phyloP scores from a whole-genome alignment of 1,284 basidiomycete genomes.

The Lignosus rhinocerotis region DNA sequence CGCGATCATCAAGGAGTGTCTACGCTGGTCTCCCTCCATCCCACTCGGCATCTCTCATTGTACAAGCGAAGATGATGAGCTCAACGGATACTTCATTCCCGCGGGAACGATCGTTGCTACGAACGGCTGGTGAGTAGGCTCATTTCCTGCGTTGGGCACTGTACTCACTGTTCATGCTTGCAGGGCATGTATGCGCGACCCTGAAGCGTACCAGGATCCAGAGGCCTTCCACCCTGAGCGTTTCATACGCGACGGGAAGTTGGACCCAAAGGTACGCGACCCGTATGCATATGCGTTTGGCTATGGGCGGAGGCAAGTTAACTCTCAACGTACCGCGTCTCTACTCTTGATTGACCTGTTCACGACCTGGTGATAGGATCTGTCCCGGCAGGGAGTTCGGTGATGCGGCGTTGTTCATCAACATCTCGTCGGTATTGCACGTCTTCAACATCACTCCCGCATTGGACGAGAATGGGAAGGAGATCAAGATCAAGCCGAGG shows the following conservation, averaged over 20 bases:
- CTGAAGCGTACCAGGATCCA: slow-evolving; percentile 14
- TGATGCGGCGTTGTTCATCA: slow-evolving; percentile 11
- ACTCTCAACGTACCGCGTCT: neutral
- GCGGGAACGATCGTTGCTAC: slow-evolving; percentile 19
- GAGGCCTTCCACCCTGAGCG: slow-evolving; percentile 17
- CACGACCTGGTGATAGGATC: neutral
- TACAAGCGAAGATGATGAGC: slow-evolving; percentile 16
- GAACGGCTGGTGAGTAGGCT: slow-evolving; percentile 16
- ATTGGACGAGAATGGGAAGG: slow-evolving; percentile 4
- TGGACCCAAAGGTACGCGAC: slow-evolving; percentile 6
- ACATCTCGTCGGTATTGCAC: slow-evolving; percentile 17
- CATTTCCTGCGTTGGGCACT: too few relatives aligned
- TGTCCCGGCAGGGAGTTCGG: slow-evolving; percentile 17
- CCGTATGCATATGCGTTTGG: slow-evolving; percentile 23
- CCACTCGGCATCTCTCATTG: slow-evolving; percentile 18
- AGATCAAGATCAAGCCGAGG: neutral
- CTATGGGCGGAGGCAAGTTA: slow-evolving; percentile 10
- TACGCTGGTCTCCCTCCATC: slow-evolving; percentile 21
- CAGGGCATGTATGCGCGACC: slow-evolving; percentile 16
- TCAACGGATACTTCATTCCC: slow-evolving; percentile 25
- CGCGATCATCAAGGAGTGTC: slow-evolving; percentile 24
- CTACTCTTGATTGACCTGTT: neutral
- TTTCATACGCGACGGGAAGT: slow-evolving; percentile 12
- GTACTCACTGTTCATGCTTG: neutral
- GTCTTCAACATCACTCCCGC: slow-evolving; percentile 12